These are phyloP conservation scores for Colletotrichum costaricense DNA, from an alignment of 2,329 filamentous ascomycete species.

Conservation along the genomic window DNA sequence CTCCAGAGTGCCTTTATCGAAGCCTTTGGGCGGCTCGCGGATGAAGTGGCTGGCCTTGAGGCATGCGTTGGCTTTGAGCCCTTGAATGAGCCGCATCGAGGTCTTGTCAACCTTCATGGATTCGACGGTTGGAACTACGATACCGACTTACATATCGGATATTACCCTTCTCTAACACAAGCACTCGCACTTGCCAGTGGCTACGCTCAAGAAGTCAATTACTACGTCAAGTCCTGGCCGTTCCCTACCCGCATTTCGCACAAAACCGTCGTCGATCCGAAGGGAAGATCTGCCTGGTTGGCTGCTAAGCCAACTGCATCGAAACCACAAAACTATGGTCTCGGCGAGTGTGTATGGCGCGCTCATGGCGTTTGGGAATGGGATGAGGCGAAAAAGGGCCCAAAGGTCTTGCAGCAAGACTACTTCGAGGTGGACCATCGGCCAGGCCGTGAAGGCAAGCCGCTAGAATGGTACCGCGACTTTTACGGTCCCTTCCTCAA, in stretches of 20 bases:
- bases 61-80: conserved; percentile 53
- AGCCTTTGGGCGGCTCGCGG: conserved; percentile 48
- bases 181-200: conserved; percentile 54
- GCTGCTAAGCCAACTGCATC: conserved; percentile 12
- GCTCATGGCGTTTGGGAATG: conserved; percentile 52
- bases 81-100: conserved; percentile 56
- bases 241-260: conserved; percentile 51
- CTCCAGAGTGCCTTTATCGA: conserved; percentile 48
- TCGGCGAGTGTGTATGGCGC: conserved; percentile 51
- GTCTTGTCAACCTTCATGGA: conserved; percentile 51
- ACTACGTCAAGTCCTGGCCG: conserved; percentile 55
- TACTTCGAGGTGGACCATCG: conserved; percentile 54
- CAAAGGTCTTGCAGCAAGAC: conserved; percentile 42
- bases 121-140: conserved; percentile 55
- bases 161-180: conserved; percentile 51
- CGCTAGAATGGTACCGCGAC: conserved; percentile 55
- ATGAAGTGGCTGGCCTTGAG: conserved; percentile 45
- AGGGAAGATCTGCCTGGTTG: conserved; percentile 50
- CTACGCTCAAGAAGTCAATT: conserved; percentile 48
- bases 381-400: conserved; percentile 44
- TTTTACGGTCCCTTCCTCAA: conserved; percentile 54
- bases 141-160: conserved; percentile 54
- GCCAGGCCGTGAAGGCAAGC: conserved; percentile 46
- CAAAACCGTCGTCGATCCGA: conserved; percentile 48
- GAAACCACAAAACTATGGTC: conserved; percentile 40